Evolutionary conservation across 345 rosid species (phyloP), one percentile per base, ranked within the genome.

Genomic region (Aurinia saxatilis): DNA sequence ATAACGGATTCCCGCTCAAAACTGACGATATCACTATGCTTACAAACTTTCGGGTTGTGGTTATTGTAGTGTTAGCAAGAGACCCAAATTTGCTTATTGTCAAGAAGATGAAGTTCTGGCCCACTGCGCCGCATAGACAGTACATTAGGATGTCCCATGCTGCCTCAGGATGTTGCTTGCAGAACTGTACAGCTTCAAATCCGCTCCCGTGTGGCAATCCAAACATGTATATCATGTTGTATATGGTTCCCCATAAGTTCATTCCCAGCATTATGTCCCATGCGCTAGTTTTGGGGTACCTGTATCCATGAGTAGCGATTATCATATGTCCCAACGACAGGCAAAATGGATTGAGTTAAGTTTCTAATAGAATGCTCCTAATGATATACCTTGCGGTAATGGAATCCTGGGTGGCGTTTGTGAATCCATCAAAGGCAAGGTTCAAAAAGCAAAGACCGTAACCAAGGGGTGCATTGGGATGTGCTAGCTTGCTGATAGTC

Each of bases 221-320:
- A 63, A 93, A 90, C 99, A 93, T 93, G 86, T 84, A 93, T 50
- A 90, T 49, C 68, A 85, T 65, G 78, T 87, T 93, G 86, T 93
- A 90, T 50, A 90, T 78, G 68, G 97, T 90, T 8, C 97, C 99
- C 97, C 99, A 90, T 45, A 90, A 53, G 70, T 93, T 93, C 97
- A 93, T 93, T 60, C 97, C 99, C 75, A 93, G 61, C 99, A 93
- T 90, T 66, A 93, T 90, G 62, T 85, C 96, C 97, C 99, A 93
- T 23, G 99, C 97, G 52, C 71, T 84, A 8, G 97, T 93, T 80
- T 87, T 85, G 2, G 90, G 95, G 67, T 85, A 89, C 86, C 75
- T 71, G 6, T 15, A 57, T 34, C 19, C 55, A 71, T 31, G 45
- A 17, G 33, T 3, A 6, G 60, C 27, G 21, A 48, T 21, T 36